These are phyloP conservation scores for Malassezia yamatoensis DNA, from an alignment of 1,284 basidiomycete genomes.

Conservation along the genomic window DNA sequence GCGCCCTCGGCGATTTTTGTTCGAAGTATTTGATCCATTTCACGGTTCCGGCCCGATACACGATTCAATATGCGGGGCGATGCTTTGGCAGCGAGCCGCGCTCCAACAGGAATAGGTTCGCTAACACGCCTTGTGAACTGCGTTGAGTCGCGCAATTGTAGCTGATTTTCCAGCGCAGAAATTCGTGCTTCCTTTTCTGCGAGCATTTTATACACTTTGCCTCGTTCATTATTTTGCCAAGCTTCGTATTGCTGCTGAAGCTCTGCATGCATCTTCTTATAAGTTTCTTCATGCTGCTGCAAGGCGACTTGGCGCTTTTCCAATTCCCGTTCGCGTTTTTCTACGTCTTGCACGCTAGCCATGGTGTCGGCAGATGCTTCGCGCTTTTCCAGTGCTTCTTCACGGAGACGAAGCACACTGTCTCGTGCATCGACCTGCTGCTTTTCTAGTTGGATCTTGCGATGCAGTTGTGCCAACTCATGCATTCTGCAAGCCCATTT, in stretches of 20 bases:
- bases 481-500: constrained; percentile 53
- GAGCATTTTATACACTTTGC: not conserved
- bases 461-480: constrained; percentile 14
- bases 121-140: not conserved
- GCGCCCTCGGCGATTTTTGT: not conserved
- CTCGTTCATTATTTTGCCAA: constrained; percentile 7
- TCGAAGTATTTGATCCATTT: not conserved
- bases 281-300: constrained; percentile 3
- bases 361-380: not conserved
- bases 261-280: not conserved
- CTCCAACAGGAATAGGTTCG: not conserved
- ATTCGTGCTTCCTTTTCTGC: constrained; percentile 12
- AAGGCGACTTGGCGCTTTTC: constrained; percentile 4
- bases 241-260: not conserved
- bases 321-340: constrained; percentile 5
- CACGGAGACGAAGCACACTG: constrained; percentile 3
- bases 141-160: not conserved
- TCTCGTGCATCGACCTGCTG: constrained; percentile 8
- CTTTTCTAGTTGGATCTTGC: constrained; percentile 3
- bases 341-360: not conserved
- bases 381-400: constrained; percentile 5
- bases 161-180: not conserved
- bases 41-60: not conserved
- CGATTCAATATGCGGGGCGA: too few species aligned
- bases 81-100: not conserved